Evolutionary conservation across 2,329 filamentous ascomycete species (phyloP), one percentile per base, ranked within the genome.

Genomic region (Arthrobotrys iridis): DNA sequence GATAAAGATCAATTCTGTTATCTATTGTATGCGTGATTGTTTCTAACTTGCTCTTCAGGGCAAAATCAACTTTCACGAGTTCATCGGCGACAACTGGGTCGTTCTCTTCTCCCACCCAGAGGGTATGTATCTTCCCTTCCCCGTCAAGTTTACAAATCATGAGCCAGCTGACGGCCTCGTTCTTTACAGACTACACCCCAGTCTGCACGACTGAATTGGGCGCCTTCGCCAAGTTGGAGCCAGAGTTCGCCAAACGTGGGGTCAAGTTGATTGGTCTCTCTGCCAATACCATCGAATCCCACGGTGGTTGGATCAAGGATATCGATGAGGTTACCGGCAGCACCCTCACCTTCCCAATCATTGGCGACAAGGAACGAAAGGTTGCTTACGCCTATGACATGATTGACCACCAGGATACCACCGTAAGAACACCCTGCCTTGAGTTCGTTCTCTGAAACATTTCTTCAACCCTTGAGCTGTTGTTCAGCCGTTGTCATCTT

Each of bases 71-170:
- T 91, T 91, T 85, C 89, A 91, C 84, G 84, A 90, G 79, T 91
- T 88, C 85, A 89, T 91, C 78, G 89, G 88, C 80, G 85, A 90
- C 84, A 88, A 85, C 79, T 91, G 89, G 88, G 87, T 89, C 75
- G 85, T 91, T 77, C 85, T 91, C 78, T 91, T 91, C 86, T 90
- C 88, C 46, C 89, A 91, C 83, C 89, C 89, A 45, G 89, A 79
- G 74, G 79, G 78, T 79, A 59, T 37, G 37, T 30, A 64, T 50
- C n/a, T 3, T 18, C 24, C 52, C 13, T 10, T 26, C 18, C 2
- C 40, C 18, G 11, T 35, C 37, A 22, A 80, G 79, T 26, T 80
- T 33, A 30, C 79, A 13, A 78, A 79, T 63, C 79, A 22, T 41
- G 15, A 40, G n/a, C 18, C 37, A 13, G 45, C 55, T 76, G n/a